Conservation (phyloP, 176 grass and related monocot species). For the Poa annua region DNA sequence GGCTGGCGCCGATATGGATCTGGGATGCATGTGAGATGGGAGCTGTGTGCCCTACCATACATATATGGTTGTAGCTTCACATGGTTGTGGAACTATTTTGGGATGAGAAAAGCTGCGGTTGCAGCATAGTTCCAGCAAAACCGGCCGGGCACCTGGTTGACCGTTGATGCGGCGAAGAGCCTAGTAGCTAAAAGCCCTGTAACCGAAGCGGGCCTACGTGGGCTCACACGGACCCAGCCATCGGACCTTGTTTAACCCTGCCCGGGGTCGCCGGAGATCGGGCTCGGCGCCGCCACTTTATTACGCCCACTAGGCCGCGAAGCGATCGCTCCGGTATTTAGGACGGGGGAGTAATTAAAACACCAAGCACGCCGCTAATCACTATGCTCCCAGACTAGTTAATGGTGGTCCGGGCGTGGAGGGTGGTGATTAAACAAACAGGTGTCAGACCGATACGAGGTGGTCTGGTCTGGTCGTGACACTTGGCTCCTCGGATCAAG, state of each 20-base stretch:
- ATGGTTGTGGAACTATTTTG: background rate
- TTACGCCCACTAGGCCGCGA: background rate
- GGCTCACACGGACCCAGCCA: constrained; percentile 28
- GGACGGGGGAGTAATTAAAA: constrained; percentile 30
- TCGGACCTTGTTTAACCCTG: background rate
- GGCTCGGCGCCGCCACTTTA: background rate
- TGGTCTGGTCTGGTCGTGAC: constrained; percentile 57
- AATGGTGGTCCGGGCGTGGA: background rate
- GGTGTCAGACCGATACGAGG: constrained; percentile 49
- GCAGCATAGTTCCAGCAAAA: background rate
- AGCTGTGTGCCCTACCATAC: background rate
- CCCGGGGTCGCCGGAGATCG: background rate
- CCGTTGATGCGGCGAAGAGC: background rate
- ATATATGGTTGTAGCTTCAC: background rate
- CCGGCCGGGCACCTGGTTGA: background rate
- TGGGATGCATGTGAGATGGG: background rate
- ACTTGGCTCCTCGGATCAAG: constrained; percentile 38
- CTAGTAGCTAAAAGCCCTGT: background rate
- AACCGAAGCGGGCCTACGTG: constrained; percentile 38
- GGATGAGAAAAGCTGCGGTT: background rate
- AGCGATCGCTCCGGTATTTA: background rate
- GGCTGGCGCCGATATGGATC: background rate
- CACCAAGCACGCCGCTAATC: background rate
- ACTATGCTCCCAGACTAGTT: background rate
- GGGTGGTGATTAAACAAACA: constrained; percentile 56